Evolutionary conservation across 176 grass and related monocot genomes (phyloP).

Genomic region (Triticum timopheevii): DNA sequence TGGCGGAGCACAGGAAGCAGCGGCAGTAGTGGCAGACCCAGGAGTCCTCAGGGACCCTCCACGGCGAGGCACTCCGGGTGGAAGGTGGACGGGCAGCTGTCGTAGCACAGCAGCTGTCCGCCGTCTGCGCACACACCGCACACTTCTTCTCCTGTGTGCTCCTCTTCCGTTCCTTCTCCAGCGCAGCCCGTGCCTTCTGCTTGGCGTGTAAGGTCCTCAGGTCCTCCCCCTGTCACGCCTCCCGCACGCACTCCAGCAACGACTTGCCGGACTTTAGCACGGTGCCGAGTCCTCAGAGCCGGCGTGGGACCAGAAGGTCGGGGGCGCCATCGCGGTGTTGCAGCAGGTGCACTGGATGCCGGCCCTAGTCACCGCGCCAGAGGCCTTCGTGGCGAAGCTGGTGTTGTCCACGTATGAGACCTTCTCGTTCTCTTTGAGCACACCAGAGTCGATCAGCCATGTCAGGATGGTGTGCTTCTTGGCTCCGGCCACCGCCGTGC

Average conservation of each 20-base stretch:
- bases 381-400: conserved; percentile 26
- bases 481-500: not conserved
- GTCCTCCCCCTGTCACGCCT: conserved; percentile 40
- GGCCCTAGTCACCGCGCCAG: conserved; percentile 32
- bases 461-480: conserved; percentile 63
- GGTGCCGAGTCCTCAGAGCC: not conserved
- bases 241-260: conserved; percentile 39
- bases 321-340: conserved; percentile 34
- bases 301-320: conserved; percentile 48
- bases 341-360: conserved; percentile 69
- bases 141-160: conserved; percentile 15
- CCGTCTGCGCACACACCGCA: conserved; percentile 68
- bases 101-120: conserved; percentile 73
- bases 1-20: conserved; percentile 52
- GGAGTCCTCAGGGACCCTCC: conserved; percentile 50
- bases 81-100: conserved; percentile 79
- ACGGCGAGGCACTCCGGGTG: conserved; percentile 61
- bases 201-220: not conserved
- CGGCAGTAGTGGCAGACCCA: conserved; percentile 82
- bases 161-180: conserved; percentile 33
- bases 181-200: conserved; percentile 5
- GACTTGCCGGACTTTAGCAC: conserved; percentile 56
- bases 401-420: conserved; percentile 41
- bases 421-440: conserved; percentile 44
- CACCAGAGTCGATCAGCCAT: conserved; percentile 60